These are phyloP conservation scores for Neurospora sp. DNA, from an alignment of 2,329 filamentous ascomycete genomes.

Conservation along the genomic window DNA sequence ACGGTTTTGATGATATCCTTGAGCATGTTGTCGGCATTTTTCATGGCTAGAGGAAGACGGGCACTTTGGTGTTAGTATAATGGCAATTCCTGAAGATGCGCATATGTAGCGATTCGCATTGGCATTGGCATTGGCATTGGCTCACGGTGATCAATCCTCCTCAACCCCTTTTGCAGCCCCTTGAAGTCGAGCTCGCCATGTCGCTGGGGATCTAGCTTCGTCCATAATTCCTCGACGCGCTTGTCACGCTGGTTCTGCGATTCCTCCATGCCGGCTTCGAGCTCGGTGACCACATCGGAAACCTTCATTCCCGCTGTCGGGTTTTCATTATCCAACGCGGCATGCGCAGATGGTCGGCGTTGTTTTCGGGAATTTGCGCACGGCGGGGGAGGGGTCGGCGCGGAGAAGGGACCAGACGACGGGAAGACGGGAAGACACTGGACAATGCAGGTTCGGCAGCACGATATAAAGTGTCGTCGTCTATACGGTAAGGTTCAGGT, in stretches of 20 bases:
- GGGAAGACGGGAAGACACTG: not conserved
- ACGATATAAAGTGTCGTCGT: not conserved
- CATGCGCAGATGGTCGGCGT: constrained; percentile 5
- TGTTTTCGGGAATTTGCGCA: constrained; percentile 5
- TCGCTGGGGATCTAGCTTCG: constrained; percentile 63
- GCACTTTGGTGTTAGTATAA: constrained; percentile 3
- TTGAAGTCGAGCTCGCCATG: constrained; percentile 76
- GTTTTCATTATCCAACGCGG: constrained; percentile 28
- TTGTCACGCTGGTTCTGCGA: constrained; percentile 69
- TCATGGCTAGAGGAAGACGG: constrained; percentile 44
- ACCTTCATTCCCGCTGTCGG: constrained; percentile 27
- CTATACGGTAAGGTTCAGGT: not conserved
- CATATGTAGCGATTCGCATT: not conserved
- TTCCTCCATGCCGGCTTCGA: constrained; percentile 60
- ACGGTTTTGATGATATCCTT: constrained; percentile 71
- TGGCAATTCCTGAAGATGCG: constrained; percentile 4
- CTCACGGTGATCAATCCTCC: constrained; percentile 83
- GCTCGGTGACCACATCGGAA: constrained; percentile 40
- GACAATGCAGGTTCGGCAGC: constrained; percentile 14
- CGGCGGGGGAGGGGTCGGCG: constrained; percentile 4
- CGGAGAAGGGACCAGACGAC: not conserved
- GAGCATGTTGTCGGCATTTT: constrained; percentile 84
- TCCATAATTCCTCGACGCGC: constrained; percentile 77
- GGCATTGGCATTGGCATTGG: constrained; percentile 1
- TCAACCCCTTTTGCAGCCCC: constrained; percentile 74